Percentiles rank a stretch among this genome's conserved stretches.
Conservation (phyloP, 768 basidiomycete genomes). For the Panus rudis region DNA sequence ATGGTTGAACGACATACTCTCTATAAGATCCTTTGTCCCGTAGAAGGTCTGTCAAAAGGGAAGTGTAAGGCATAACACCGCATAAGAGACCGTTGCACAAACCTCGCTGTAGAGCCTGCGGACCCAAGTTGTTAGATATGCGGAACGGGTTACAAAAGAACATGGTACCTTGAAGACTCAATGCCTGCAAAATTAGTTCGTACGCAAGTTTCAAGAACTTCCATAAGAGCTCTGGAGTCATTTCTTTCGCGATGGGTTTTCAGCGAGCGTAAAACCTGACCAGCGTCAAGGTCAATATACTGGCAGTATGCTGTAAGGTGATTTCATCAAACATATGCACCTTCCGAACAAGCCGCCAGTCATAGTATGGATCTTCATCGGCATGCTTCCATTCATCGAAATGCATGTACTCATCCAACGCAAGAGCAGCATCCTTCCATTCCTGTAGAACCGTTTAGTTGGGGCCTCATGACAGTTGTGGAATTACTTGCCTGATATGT, state of each 20-base stretch:
- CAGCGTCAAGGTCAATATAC: background rate
- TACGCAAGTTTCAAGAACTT: slow-evolving; percentile 86
- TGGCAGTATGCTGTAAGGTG: background rate
- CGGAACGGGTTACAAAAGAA: background rate
- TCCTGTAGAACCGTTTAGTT: slow-evolving; percentile 37
- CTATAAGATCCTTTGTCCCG: slow-evolving; percentile 86
- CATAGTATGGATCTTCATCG: slow-evolving; percentile 88
- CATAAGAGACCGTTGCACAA: slow-evolving; percentile 3
- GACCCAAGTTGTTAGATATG: slow-evolving; percentile 7
- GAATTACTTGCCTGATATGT: slow-evolving; percentile 57
- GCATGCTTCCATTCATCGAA: slow-evolving; percentile 88
- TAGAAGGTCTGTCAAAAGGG: slow-evolving; percentile 62
- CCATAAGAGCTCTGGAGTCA: slow-evolving; percentile 81
- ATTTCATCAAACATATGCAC: slow-evolving; percentile 24
- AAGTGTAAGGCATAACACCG: background rate
- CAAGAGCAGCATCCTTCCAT: slow-evolving; percentile 80
- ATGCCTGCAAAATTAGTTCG: slow-evolving; percentile 90
- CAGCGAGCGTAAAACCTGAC: slow-evolving; percentile 70
- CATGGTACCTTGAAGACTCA: slow-evolving; percentile 64
- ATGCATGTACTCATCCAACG: slow-evolving; percentile 73
- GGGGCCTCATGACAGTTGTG: background rate
- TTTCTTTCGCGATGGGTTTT: slow-evolving; percentile 61
- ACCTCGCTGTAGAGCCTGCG: slow-evolving; percentile 83
- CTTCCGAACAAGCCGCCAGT: slow-evolving; percentile 81
- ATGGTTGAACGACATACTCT: slow-evolving; percentile 43